Conservation (phyloP, 768 basidiomycete genomes). For the Leccinum pellstonianum region DNA sequence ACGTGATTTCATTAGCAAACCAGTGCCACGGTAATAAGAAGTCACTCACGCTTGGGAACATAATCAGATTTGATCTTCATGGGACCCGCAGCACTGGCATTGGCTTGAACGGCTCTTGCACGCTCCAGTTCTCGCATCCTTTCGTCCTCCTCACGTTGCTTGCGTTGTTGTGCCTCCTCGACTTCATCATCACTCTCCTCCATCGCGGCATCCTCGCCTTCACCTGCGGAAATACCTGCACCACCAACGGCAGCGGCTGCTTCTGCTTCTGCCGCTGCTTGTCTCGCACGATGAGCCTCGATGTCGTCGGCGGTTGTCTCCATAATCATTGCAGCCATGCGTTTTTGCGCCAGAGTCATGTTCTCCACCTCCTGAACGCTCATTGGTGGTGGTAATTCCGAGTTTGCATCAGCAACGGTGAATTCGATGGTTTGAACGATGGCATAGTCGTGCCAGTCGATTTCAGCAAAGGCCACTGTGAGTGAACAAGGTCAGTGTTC, state of each 20-base stretch:
- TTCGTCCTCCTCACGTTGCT: constrained; percentile 67
- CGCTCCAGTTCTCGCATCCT: constrained; percentile 68
- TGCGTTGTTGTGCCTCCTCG: constrained; percentile 57
- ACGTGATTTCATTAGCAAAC: constrained; percentile 8
- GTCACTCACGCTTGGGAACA: constrained; percentile 81
- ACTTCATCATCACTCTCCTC: constrained; percentile 90
- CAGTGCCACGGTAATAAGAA: background rate
- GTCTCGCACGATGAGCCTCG: constrained; percentile 75
- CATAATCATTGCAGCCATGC: constrained; percentile 98
- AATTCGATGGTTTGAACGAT: constrained; percentile 99
- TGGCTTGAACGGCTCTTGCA: constrained; percentile 79
- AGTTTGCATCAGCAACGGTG: constrained; percentile 84
- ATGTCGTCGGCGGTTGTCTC: constrained; percentile 89
- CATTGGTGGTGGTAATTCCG: constrained; percentile 96
- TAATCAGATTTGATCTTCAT: constrained; percentile 98
- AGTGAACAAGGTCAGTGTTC: constrained; percentile 8
- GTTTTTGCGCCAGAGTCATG: constrained; percentile 96
- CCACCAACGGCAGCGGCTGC: constrained; percentile 77
- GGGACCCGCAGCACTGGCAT: constrained; percentile 70
- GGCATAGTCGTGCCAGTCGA: constrained; percentile 99
- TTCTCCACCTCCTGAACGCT: constrained; percentile 91
- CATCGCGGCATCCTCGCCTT: constrained; percentile 59
- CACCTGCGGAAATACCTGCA: constrained; percentile 44
- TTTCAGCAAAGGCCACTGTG: constrained; percentile 88
- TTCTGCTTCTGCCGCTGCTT: constrained; percentile 83